These are phyloP conservation scores for Gynochthodes officinalis DNA, from an alignment of 257 asterid species.

Conservation along the genomic window DNA sequence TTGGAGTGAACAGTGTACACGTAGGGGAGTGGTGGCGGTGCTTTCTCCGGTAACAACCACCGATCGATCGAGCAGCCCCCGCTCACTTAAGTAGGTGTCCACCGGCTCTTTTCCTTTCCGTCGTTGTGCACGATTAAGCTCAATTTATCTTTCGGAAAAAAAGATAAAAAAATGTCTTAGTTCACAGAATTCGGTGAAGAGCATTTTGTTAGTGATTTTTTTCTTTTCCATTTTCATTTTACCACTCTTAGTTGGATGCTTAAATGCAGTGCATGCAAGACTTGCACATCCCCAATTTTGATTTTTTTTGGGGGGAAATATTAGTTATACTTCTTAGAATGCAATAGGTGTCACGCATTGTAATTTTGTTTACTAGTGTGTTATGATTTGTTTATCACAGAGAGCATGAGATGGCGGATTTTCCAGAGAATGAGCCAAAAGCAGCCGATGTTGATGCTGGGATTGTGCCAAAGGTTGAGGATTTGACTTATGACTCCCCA, in stretches of 20 bases:
- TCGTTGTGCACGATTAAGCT: too few species aligned
- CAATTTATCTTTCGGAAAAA: background rate
- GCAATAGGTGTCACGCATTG: too few species aligned
- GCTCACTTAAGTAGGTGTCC: too few species aligned
- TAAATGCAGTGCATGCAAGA: background rate
- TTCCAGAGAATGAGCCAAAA: constrained; percentile 47
- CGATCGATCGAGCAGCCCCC: too few species aligned
- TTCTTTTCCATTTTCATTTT: background rate
- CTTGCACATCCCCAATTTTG: background rate
- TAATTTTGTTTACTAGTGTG: background rate
- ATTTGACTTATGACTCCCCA: constrained; percentile 37
- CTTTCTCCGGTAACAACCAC: background rate
- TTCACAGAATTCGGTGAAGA: background rate
- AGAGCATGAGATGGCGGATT: constrained; percentile 45
- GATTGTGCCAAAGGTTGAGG: constrained; percentile 58
- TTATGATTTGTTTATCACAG: constrained; percentile 25
- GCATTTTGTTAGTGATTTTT: background rate
- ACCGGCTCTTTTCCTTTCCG: too few species aligned
- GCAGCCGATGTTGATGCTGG: constrained; percentile 30
- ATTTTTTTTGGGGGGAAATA: background rate
- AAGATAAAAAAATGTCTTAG: background rate
- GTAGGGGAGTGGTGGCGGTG: too few species aligned
- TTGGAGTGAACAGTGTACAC: too few species aligned
- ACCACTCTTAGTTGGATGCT: background rate
- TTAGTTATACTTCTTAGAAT: too few species aligned